A percentile compares a stretch with the other conserved stretches of the same genome.
phyloP scores from a whole-genome alignment of 2,329 filamentous ascomycete species.

The Hypoxylon sp. region DNA sequence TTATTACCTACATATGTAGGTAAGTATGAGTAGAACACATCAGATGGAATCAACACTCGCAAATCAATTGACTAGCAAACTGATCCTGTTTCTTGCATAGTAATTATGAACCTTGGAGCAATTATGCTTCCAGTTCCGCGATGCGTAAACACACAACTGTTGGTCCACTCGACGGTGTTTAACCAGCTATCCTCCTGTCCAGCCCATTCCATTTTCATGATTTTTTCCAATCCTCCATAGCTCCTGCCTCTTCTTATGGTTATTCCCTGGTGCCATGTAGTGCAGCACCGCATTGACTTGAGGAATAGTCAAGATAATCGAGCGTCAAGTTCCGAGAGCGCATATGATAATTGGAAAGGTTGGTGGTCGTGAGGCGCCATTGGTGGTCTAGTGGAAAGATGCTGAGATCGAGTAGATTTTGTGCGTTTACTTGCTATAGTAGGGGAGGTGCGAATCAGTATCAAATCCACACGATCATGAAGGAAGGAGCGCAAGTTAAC shows the following conservation, averaged over 20 bases:
- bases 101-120: slow-evolving; percentile 41
- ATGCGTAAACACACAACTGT: slow-evolving; percentile 50
- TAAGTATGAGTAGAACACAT: slow-evolving; percentile 4
- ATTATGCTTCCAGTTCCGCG: slow-evolving; percentile 41
- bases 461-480: not conserved
- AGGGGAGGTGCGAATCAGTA: slow-evolving; percentile 29
- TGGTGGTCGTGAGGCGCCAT: slow-evolving; percentile 56
- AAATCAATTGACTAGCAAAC: slow-evolving; percentile 51
- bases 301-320: slow-evolving; percentile 24
- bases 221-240: slow-evolving; percentile 53
- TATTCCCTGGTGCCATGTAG: slow-evolving; percentile 19
- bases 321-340: slow-evolving; percentile 52
- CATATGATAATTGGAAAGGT: slow-evolving; percentile 50
- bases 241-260: slow-evolving; percentile 46
- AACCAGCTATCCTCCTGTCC: slow-evolving; percentile 52
- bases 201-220: slow-evolving; percentile 52
- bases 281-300: slow-evolving; percentile 25
- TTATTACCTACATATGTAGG: no score
- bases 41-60: slow-evolving; percentile 40
- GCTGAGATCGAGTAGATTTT: slow-evolving; percentile 60
- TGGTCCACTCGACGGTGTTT: slow-evolving; percentile 53
- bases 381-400: slow-evolving; percentile 50
- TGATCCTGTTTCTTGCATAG: slow-evolving; percentile 44
- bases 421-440: slow-evolving; percentile 61
- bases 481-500: slow-evolving; percentile 58